Percentiles rank a stretch among this genome's conserved stretches.
Conservation (phyloP, 441 rosid genomes). For the Theobroma grandiflorum region DNA sequence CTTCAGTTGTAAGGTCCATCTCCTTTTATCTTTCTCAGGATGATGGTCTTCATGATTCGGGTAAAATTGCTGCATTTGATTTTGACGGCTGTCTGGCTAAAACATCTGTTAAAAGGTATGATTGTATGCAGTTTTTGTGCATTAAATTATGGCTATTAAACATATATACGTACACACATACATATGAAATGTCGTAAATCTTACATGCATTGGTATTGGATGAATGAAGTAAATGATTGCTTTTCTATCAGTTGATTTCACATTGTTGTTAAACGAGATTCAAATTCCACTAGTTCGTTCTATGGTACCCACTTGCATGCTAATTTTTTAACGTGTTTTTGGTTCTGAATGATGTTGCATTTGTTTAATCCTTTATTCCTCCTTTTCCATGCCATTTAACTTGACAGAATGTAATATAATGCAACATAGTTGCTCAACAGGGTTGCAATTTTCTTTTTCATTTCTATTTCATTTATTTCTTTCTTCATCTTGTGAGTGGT, state of each 20-base stretch:
- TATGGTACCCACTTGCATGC: neutral
- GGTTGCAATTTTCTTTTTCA: neutral
- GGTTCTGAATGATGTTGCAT: slow-evolving; percentile 15
- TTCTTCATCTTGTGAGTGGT: neutral
- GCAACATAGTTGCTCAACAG: neutral
- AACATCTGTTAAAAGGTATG: slow-evolving; percentile 78
- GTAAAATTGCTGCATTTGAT: slow-evolving; percentile 94
- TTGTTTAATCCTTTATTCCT: neutral
- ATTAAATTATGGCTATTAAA: slow-evolving; percentile 6
- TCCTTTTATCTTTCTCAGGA: slow-evolving; percentile 51
- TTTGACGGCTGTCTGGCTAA: slow-evolving; percentile 96
- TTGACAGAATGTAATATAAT: neutral
- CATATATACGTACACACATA: too few species aligned
- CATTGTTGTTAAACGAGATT: neutral
- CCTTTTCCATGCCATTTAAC: slow-evolving; percentile 2
- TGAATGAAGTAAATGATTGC: neutral
- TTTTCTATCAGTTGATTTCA: neutral
- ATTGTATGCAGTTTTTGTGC: neutral
- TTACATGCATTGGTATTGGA: slow-evolving; percentile 13
- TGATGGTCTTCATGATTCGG: slow-evolving; percentile 79
- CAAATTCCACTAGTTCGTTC: neutral
- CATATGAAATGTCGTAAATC: slow-evolving; percentile 15
- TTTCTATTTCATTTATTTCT: neutral
- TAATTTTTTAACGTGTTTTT: slow-evolving; percentile 11
- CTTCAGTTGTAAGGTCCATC: slow-evolving; percentile 16